A percentile compares a stretch with the other conserved stretches of the same genome.
Evolutionary conservation across 192 early-diverging fungal genomes (phyloP).

Genomic region (Neocallimastix lanati): DNA sequence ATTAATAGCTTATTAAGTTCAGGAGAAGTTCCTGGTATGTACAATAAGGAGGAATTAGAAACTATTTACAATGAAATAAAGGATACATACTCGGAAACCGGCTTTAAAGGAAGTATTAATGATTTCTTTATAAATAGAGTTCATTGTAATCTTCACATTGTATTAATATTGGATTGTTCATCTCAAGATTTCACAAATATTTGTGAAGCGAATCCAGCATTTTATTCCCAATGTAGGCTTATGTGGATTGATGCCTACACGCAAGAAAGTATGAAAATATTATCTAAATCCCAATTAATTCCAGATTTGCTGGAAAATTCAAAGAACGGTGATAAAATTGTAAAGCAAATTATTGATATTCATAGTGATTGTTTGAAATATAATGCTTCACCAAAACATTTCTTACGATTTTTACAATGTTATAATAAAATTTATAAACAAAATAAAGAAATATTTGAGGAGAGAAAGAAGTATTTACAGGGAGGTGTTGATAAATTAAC

Average conservation of each 20-base stretch:
- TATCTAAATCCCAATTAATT: conserved; percentile 8
- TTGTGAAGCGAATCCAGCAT: conserved; percentile 36
- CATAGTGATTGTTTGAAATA: conserved; percentile 6
- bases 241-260: conserved; percentile 27
- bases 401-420: conserved; percentile 13
- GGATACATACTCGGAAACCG: conserved; percentile 22
- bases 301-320: neutral
- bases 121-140: conserved; percentile 30
- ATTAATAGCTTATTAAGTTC: conserved; percentile 33
- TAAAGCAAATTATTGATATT: conserved; percentile 12
- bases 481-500: conserved; percentile 29
- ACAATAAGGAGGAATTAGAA: conserved; percentile 32
- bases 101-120: conserved; percentile 24
- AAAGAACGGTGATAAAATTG: conserved; percentile 7
- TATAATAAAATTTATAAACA: conserved; percentile 20
- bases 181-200: conserved; percentile 10
- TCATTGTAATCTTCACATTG: conserved; percentile 26
- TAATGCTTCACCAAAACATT: conserved; percentile 18
- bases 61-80: conserved; percentile 14
- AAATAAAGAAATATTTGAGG: conserved; percentile 11
- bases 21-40: conserved; percentile 30
- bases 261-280: conserved; percentile 16
- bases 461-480: conserved; percentile 22
- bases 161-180: conserved; percentile 21
- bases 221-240: conserved; percentile 29